These are phyloP conservation scores for Dentipellis fragilis DNA, from an alignment of 768 basidiomycete genomes.

Conservation along the genomic window DNA sequence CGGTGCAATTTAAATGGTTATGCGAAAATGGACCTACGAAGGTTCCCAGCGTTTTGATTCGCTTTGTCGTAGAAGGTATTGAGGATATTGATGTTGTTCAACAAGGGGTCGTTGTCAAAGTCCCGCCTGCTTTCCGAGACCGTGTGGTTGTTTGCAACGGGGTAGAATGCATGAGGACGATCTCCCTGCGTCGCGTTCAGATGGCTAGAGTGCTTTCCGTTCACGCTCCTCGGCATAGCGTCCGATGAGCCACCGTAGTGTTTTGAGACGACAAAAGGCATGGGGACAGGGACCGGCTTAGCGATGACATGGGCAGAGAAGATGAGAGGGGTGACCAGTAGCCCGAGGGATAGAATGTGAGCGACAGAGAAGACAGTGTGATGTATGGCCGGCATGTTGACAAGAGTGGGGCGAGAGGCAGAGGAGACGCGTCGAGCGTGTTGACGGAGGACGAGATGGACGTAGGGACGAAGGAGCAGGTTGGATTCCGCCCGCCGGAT, in stretches of 20 bases:
- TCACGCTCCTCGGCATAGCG: conserved; percentile 5
- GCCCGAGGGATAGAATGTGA: conserved; percentile 29
- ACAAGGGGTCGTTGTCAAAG: conserved; percentile 4
- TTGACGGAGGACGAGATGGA: not conserved
- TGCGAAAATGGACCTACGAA: conserved; percentile 15
- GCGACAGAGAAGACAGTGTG: conserved; percentile 31
- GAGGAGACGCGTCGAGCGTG: conserved; percentile 9
- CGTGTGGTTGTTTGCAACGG: not conserved
- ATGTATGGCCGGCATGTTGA: conserved; percentile 25
- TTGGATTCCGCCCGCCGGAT: not conserved
- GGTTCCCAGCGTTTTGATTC: conserved; percentile 14
- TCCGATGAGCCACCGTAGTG: conserved; percentile 9
- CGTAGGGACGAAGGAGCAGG: not conserved
- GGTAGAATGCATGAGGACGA: not conserved
- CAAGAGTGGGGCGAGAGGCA: conserved; percentile 7
- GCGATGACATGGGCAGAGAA: conserved; percentile 16
- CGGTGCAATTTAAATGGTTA: not conserved
- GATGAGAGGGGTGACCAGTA: conserved; percentile 21
- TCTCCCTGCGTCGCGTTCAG: not conserved
- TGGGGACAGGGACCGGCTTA: conserved; percentile 15
- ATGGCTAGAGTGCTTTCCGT: not conserved
- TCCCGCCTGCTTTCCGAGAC: not conserved
- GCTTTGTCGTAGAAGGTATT: conserved; percentile 17
- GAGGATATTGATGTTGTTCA: conserved; percentile 14
- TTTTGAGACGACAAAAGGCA: conserved; percentile 6